A percentile compares a stretch with the other conserved stretches of the same genome.
These are phyloP conservation scores for Tilletia indica DNA, from an alignment of 1,284 basidiomycete genomes.

Conservation along the genomic window DNA sequence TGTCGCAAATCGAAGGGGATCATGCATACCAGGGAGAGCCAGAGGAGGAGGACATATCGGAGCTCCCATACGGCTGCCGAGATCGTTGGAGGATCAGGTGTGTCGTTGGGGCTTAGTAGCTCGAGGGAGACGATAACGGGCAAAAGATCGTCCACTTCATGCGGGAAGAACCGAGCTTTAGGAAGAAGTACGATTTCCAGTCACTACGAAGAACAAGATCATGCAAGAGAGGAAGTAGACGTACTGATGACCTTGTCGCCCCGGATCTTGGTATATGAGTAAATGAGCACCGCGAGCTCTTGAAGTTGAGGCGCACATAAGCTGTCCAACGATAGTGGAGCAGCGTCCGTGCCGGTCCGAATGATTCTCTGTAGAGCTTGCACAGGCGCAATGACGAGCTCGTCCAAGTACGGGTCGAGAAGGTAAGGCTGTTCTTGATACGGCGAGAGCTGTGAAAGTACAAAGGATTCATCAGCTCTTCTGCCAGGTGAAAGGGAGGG, in stretches of 20 bases:
- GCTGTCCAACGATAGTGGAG: neutral
- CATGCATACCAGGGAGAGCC: conserved; percentile 90
- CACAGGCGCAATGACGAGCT: conserved; percentile 75
- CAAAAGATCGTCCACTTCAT: conserved; percentile 77
- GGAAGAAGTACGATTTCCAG: neutral
- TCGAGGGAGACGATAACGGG: conserved; percentile 71
- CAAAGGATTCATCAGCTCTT: neutral
- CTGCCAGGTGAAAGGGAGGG: neutral
- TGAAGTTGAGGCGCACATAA: conserved; percentile 53
- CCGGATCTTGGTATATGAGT: conserved; percentile 81
- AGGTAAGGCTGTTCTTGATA: conserved; percentile 89
- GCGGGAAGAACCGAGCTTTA: conserved; percentile 86
- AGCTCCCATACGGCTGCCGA: conserved; percentile 67
- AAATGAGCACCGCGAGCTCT: conserved; percentile 69
- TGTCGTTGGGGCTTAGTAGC: no score
- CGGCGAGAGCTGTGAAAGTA: conserved; percentile 67
- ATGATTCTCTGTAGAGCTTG: conserved; percentile 43
- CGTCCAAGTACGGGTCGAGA: conserved; percentile 89
- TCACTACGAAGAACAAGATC: neutral
- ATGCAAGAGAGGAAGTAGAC: conserved; percentile 51
- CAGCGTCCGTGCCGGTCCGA: conserved; percentile 4
- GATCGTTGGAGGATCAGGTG: no score
- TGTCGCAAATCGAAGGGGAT: conserved; percentile 87
- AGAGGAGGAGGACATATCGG: conserved; percentile 80
- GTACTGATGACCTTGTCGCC: conserved; percentile 89